Evolutionary conservation across 345 rosid species (phyloP).

Genomic region (Barbarea vulgaris): DNA sequence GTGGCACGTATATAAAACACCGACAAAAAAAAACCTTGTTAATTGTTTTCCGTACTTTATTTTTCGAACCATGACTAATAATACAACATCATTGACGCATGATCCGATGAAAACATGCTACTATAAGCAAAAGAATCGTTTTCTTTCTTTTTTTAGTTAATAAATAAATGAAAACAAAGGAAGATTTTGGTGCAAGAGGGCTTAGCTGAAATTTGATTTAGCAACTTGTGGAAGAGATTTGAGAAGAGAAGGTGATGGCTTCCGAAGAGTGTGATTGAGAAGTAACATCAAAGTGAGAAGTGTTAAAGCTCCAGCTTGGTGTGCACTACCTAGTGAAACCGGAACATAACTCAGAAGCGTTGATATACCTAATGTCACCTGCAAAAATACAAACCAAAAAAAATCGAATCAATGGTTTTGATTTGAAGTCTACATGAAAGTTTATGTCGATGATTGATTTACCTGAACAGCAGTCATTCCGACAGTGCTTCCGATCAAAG

Average conservation of each 20-base stretch:
- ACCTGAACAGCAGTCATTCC: conserved; percentile 95
- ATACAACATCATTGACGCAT: conserved; percentile 19
- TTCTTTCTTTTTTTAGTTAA: conserved; percentile 1
- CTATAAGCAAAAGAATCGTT: conserved; percentile 25
- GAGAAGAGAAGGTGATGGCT: conserved; percentile 70
- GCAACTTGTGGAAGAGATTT: conserved; percentile 77
- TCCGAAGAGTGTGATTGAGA: conserved; percentile 80
- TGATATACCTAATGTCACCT: conserved; percentile 84
- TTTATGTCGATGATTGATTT: conserved; percentile 2
- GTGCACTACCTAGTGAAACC: conserved; percentile 79
- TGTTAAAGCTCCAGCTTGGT: conserved; percentile 86
- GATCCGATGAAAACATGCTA: neutral
- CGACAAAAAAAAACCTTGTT: neutral
- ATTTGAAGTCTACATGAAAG: neutral
- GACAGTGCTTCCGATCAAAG: conserved; percentile 68
- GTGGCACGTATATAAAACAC: neutral
- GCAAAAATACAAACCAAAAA: neutral
- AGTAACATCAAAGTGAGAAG: conserved; percentile 73
- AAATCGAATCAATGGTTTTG: neutral
- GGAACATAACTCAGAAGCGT: conserved; percentile 90
- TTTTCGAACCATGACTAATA: conserved; percentile 10
- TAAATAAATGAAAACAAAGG: conserved; percentile 16
- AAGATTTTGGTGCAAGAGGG: conserved; percentile 9
- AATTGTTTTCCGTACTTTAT: conserved; percentile 20
- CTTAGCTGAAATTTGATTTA: conserved; percentile 45